Evolutionary conservation across 352 stramenopile species (phyloP).

Genomic region (Pythium brachiatum): DNA sequence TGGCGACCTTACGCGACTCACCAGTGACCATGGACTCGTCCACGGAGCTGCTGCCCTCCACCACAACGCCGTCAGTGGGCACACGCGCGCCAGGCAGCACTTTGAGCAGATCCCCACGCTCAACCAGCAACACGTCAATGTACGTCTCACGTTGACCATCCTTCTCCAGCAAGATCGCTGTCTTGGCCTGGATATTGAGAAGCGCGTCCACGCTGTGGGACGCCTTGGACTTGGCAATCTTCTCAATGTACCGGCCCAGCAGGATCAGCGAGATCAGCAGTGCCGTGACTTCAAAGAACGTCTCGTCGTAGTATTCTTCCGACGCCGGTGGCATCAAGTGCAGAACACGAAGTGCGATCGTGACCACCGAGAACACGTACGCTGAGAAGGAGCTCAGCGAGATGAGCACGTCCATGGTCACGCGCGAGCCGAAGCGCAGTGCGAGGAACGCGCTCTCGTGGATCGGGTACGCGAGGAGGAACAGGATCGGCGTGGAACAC

Average conservation of each 20-base stretch:
- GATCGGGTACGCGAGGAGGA: slow-evolving; percentile 60
- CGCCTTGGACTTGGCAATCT: slow-evolving; percentile 61
- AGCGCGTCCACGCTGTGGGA: slow-evolving; percentile 69
- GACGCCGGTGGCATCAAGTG: slow-evolving; percentile 6
- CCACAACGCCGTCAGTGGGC: slow-evolving; percentile 69
- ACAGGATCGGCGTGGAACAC: slow-evolving; percentile 69
- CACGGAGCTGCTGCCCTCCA: slow-evolving; percentile 59
- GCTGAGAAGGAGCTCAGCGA: slow-evolving; percentile 67
- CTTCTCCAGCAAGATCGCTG: slow-evolving; percentile 84
- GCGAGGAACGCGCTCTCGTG: slow-evolving; percentile 65
- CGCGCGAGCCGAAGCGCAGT: slow-evolving; percentile 52
- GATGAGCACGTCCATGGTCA: slow-evolving; percentile 80
- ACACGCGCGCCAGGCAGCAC: slow-evolving; percentile 66
- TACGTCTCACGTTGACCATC: slow-evolving; percentile 50
- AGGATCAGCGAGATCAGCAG: slow-evolving; percentile 71
- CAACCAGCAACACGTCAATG: slow-evolving; percentile 74
- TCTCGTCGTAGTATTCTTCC: slow-evolving; percentile 29
- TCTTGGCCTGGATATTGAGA: slow-evolving; percentile 74
- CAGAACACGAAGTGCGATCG: slow-evolving; percentile 27
- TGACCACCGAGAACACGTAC: slow-evolving; percentile 60
- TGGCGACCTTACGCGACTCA: slow-evolving; percentile 64
- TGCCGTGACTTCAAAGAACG: slow-evolving; percentile 74
- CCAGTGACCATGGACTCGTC: slow-evolving; percentile 82
- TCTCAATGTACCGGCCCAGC: slow-evolving; percentile 75
- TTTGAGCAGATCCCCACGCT: slow-evolving; percentile 66